Conservation (phyloP, 192 early-diverging fungal species). For the Diversispora epigaea region DNA sequence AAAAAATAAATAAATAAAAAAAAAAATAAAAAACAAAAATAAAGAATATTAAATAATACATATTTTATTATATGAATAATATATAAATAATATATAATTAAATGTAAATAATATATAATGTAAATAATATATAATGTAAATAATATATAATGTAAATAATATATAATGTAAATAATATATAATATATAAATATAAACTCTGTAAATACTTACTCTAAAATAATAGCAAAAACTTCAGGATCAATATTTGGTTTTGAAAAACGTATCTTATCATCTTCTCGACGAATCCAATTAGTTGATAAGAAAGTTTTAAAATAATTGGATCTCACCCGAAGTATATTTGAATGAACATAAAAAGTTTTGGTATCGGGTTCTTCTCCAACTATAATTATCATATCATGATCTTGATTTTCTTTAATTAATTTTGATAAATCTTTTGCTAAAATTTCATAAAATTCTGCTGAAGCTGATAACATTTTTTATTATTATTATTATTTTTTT, state of each 20-base stretch:
- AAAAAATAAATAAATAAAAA: not conserved
- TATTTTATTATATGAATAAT: not conserved
- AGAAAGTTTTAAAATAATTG: constrained; percentile 9
- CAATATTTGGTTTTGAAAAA: constrained; percentile 24
- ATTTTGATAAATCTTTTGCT: not conserved
- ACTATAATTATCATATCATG: constrained; percentile 17
- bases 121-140: not conserved
- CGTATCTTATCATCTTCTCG: constrained; percentile 4
- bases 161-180: not conserved
- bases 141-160: not conserved
- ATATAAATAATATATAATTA: too few relatives aligned
- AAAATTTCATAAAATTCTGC: constrained; percentile 5
- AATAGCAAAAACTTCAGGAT: constrained; percentile 3
- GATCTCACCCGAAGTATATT: constrained; percentile 3
- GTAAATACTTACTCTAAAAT: constrained; percentile 10
- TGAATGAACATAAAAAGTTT: not conserved
- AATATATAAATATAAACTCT: not conserved
- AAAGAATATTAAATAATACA: too few relatives aligned
- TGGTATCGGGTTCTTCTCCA: not conserved
- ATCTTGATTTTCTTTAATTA: constrained; percentile 1
- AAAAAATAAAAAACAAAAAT: not conserved
- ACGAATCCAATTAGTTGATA: constrained; percentile 6
- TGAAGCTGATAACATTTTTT: too few relatives aligned
- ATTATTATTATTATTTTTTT: too few relatives aligned
- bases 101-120: not conserved